Conservation (phyloP, 805 yeast genomes). For the Saccharomycopsis sp. region DNA sequence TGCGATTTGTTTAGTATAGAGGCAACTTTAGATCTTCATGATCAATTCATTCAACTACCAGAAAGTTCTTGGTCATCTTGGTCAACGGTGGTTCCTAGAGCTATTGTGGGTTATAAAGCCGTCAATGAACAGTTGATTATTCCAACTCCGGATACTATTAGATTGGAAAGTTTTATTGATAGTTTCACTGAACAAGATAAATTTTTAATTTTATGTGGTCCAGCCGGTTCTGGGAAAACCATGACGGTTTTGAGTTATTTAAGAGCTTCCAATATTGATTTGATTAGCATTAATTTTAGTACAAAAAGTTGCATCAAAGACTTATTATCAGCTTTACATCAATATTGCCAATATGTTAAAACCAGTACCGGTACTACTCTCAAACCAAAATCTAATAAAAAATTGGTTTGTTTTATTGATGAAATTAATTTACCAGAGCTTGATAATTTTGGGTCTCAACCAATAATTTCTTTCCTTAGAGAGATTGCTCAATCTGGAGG, state of each 20-base stretch:
- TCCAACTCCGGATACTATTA: conserved; percentile 68
- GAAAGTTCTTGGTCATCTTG: conserved; percentile 38
- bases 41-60: conserved; percentile 34
- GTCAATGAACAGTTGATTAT: conserved; percentile 51
- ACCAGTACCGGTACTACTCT: conserved; percentile 42
- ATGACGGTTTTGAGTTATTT: conserved; percentile 74
- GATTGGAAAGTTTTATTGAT: conserved; percentile 53
- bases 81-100: conserved; percentile 29
- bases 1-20: not conserved
- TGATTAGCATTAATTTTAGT: conserved; percentile 71
- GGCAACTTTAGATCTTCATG: conserved; percentile 24
- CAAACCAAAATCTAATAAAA: conserved; percentile 52
- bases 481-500: conserved; percentile 67
- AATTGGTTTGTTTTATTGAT: conserved; percentile 83
- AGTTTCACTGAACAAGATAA: conserved; percentile 43
- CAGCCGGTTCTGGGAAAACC: conserved; percentile 96
- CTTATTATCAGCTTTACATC: conserved; percentile 56
- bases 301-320: conserved; percentile 12
- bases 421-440: conserved; percentile 74
- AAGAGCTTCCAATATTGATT: conserved; percentile 42
- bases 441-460: conserved; percentile 68
- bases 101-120: conserved; percentile 44
- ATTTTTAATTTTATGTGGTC: conserved; percentile 77
- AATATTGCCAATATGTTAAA: conserved; percentile 52
- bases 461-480: conserved; percentile 59